phyloP scores from a whole-genome alignment of 2,329 filamentous ascomycete genomes.

The Talaromyces atroroseus region DNA sequence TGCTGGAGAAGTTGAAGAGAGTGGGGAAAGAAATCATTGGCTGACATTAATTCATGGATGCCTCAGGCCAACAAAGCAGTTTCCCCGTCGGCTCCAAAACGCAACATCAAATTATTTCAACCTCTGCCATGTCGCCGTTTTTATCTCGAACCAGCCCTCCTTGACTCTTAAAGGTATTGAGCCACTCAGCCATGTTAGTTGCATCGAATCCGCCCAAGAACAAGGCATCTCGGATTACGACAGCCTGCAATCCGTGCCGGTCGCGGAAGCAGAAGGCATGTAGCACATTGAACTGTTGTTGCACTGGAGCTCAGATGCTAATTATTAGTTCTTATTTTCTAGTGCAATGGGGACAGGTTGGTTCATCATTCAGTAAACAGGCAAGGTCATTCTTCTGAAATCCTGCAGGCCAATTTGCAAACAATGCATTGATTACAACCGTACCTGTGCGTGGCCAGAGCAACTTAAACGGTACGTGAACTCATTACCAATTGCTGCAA shows the following conservation, averaged over 20 bases:
- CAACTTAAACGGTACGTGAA: constrained; percentile 31
- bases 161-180: neutral
- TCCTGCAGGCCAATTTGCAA: constrained; percentile 29
- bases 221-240: constrained; percentile 33
- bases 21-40: neutral
- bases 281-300: neutral
- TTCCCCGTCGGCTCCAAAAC: neutral
- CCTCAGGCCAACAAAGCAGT: neutral
- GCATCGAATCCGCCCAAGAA: constrained; percentile 13
- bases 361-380: constrained; percentile 14
- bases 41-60: neutral
- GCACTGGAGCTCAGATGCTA: neutral
- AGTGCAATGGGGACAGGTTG: constrained; percentile 39
- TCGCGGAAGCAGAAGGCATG: constrained; percentile 40
- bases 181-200: neutral
- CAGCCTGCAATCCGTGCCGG: constrained; percentile 38
- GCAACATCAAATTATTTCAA: neutral
- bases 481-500: neutral
- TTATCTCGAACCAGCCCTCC: neutral
- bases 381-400: constrained; percentile 8
- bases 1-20: neutral
- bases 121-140: neutral
- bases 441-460: constrained; percentile 34
- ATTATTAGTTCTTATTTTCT: neutral
- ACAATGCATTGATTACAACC: constrained; percentile 30